Evolutionary conservation across 306 rosid species (phyloP).

Genomic region (Quillaja saponaria): DNA sequence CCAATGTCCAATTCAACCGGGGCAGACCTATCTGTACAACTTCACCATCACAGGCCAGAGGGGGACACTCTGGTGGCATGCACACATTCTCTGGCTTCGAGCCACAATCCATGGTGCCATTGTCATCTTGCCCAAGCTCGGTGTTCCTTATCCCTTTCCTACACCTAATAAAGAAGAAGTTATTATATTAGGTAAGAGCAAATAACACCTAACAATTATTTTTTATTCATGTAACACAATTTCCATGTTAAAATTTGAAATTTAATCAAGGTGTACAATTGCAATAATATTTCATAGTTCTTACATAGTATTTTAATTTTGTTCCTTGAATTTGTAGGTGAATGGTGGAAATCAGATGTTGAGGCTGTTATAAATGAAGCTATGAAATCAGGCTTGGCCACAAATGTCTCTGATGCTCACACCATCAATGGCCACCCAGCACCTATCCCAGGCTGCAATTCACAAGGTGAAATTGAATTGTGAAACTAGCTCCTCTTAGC

Average conservation of each 20-base stretch:
- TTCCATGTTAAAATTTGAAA: no score
- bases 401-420: constrained; percentile 91
- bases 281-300: no score
- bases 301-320: no score
- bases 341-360: constrained; percentile 97
- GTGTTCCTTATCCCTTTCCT: constrained; percentile 88
- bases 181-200: constrained; percentile 79
- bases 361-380: constrained; percentile 86
- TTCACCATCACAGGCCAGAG: constrained; percentile 87
- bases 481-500: background rate
- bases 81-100: constrained; percentile 84
- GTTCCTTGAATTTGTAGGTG: constrained; percentile 63
- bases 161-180: constrained; percentile 72
- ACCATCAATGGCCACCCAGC: constrained; percentile 90
- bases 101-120: constrained; percentile 82
- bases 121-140: constrained; percentile 78
- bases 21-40: constrained; percentile 68
- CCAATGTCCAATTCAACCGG: constrained; percentile 79
- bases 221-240: no score
- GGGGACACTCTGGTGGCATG: constrained; percentile 92
- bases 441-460: constrained; percentile 49
- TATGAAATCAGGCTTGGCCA: constrained; percentile 69
- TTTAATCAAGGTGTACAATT: no score
- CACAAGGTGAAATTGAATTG: constrained; percentile 42
- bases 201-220: no score